Base-by-base conservation (phyloP, 805 yeast genomes). In the Ogataea paraovalis region DNA sequence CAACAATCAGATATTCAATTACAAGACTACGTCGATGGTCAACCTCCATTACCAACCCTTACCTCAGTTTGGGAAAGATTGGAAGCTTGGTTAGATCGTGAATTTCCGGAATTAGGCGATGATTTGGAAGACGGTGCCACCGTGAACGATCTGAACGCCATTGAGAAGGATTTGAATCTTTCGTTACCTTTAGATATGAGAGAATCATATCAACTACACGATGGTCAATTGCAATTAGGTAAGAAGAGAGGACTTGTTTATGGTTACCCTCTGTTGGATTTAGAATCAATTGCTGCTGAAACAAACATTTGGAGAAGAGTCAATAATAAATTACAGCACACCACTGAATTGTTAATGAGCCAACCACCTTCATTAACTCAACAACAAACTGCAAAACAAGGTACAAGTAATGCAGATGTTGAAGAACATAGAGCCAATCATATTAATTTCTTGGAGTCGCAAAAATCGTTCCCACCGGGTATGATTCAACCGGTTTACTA, bases 41-140 rank as follows among this genome's bases (percentile, higher is more conserved):
- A 67, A 51, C 77, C 79, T 21, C 80, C 80, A 18, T 60, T 75
- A 44, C 80, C 80, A 16, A 82, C 92, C 45, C 88, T 91, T 52
- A 72, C 78, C 2, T 77, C 82, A 20, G 86, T 97, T 12, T 92
- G 98, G 98, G 78, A 86, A 52, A 91, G 91, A 59, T 82, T 92
- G 48, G 92, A 87, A 55, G 72, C 80, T 18, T 92, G 97, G 97
- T 72, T 92, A 18, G 72, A 78, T 32, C 79, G 80, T 47, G 77
- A 88, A 65, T 85, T 83, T 54, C 87, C 94, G 1, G 99, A 92
- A 67, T 71, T 94, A 47, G 78, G 75, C 50, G 91, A 87, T 48
- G 82, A 94, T 43, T 69, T 92, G 52, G 82, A 83, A 60, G 83
- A 80, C 44, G 85, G 89, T 25, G 94, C 90, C 52, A 88, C 97